Conservation (phyloP, 2,329 filamentous ascomycete species). For the Aspergillus versicolor region DNA sequence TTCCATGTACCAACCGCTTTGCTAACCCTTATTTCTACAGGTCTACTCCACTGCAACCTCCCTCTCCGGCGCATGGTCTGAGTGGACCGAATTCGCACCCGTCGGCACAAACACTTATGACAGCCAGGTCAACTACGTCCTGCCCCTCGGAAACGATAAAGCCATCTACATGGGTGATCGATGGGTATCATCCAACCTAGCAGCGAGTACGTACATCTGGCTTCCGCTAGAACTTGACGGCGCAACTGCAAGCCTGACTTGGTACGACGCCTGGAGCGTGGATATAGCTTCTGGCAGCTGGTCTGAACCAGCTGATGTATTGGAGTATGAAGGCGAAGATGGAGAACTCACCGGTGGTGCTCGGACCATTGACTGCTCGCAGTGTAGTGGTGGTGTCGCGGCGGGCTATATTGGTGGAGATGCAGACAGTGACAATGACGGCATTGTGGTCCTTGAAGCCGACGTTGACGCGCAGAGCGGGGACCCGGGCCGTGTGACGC, state of each 20-base stretch:
- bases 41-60: constrained; percentile 58
- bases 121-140: constrained; percentile 62
- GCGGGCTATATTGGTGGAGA: constrained; percentile 56
- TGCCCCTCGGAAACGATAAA: constrained; percentile 26
- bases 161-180: constrained; percentile 63
- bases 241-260: not conserved
- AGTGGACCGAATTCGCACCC: constrained; percentile 58
- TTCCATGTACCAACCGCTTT: too few relatives aligned
- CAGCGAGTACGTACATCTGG: constrained; percentile 64
- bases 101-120: constrained; percentile 58
- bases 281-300: not conserved
- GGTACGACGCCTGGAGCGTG: not conserved
- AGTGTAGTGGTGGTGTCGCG: constrained; percentile 52
- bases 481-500: constrained; percentile 45
- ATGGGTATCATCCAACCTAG: constrained; percentile 62
- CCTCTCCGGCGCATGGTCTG: constrained; percentile 59
- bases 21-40: not conserved
- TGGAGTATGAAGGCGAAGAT: not conserved
- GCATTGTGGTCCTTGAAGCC: constrained; percentile 52
- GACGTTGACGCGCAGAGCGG: constrained; percentile 38
- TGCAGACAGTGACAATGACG: constrained; percentile 30
- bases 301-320: not conserved
- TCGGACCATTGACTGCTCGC: constrained; percentile 48
- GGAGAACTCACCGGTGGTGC: constrained; percentile 3
- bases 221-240: constrained; percentile 50